A percentile compares a stretch with the other conserved stretches of the same genome.
phyloP scores from a whole-genome alignment of 2,329 filamentous ascomycete genomes.

The Dothidotthia symphoricarpi region DNA sequence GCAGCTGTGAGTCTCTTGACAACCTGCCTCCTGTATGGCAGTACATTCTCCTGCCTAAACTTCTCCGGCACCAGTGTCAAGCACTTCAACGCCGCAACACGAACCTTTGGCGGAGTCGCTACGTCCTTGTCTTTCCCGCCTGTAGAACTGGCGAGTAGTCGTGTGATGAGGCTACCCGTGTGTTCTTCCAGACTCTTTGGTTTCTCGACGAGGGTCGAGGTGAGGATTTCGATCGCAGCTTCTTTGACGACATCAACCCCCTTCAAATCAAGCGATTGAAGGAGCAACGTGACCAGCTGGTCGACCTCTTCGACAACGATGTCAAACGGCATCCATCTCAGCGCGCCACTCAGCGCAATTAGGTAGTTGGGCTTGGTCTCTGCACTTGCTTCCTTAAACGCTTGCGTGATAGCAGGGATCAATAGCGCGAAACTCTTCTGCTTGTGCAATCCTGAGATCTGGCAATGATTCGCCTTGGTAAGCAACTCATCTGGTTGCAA shows the following conservation, averaged over 20 bases:
- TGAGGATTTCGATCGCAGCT: constrained; percentile 60
- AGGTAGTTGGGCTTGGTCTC: constrained; percentile 60
- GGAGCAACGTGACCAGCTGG: constrained; percentile 58
- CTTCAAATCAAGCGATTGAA: constrained; percentile 61
- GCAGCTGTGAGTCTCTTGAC: constrained; percentile 55
- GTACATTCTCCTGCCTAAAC: constrained; percentile 51
- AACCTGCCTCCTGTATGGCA: constrained; percentile 59
- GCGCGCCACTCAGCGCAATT: constrained; percentile 61
- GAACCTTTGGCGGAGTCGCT: constrained; percentile 41
- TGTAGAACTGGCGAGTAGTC: constrained; percentile 52
- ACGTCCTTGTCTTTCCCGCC: constrained; percentile 14
- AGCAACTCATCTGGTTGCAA: constrained; percentile 62
- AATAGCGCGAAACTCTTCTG: constrained; percentile 63
- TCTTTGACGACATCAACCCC: constrained; percentile 56
- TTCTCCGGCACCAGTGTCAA: constrained; percentile 49
- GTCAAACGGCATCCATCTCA: constrained; percentile 59
- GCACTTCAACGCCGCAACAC: constrained; percentile 51
- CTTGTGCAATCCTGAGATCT: constrained; percentile 61
- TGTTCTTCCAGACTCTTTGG: constrained; percentile 56
- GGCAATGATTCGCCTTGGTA: constrained; percentile 60
- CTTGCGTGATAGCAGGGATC: constrained; percentile 55
- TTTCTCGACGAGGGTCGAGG: constrained; percentile 58
- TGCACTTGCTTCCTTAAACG: constrained; percentile 49
- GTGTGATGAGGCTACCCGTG: constrained; percentile 55
- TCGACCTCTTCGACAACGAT: constrained; percentile 60